Base-by-base conservation (phyloP, 2,329 filamentous ascomycete species). In the Fusarium metavorans region DNA sequence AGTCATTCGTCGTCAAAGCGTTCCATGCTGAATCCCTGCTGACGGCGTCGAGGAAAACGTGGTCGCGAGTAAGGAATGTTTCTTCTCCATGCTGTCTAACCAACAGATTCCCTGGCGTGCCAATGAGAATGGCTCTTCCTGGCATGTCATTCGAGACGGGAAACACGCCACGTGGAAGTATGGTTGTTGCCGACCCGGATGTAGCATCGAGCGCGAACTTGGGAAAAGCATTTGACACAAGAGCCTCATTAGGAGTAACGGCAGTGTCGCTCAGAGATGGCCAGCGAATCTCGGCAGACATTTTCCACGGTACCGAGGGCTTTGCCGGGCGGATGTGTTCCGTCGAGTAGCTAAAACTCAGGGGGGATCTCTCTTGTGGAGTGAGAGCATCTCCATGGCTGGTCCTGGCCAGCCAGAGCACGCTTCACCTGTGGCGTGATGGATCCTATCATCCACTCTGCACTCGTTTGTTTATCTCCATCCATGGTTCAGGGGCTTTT, bases 1-100 rank as follows among this genome's bases (percentile, higher is more conserved):
- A 64, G 61, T 64, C 61, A 64, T 25, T 41, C 18, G 20, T 32
- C 30, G 41, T 61, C 58, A 25, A 50, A 27, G 37, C 58, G 41
- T 45, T 45, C 39, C 57, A 27, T n/a, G 35, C 57, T 32, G 34
- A 8, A 60, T 60, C 58, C 58, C 25, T 45, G 25, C 25, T 59
- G 2, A 45, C 25, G 20, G 58, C 10, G 16, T 35, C 16, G 11
- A 62, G 59, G 41, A 50, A 62, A 62, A 62, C 59, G 59, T 50
- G 59, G 41, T 23, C 41, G 4, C 20, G 41, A 62, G 59, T 18
- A 25, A 37, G 23, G 25, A 13, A 27, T 39, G 54, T 39, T 57
- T 59, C 35, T 56, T 59, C 56, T 34, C 35, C 20, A 41, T 59
- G 30, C 20, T 25, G 4, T 37, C 25, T 30, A 27, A 41, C 27